These are phyloP conservation scores for Solanum chacoense DNA, from an alignment of 305 asterid species.

Conservation along the genomic window DNA sequence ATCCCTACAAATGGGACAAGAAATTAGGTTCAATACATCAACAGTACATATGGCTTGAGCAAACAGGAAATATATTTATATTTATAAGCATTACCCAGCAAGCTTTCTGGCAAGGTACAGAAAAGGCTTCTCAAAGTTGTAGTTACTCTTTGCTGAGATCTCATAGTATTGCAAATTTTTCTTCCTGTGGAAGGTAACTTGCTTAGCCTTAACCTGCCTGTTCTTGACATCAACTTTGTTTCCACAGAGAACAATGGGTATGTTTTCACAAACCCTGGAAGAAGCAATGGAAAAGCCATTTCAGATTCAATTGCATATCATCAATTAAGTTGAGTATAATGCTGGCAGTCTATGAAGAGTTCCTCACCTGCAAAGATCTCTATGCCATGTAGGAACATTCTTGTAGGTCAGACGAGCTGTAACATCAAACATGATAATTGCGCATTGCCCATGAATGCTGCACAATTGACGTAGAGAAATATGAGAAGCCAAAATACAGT, in stretches of 20 bases:
- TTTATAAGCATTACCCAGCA: constrained; percentile 30
- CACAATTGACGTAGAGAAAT: background rate
- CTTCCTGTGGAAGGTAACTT: constrained; percentile 96
- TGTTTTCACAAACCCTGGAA: constrained; percentile 58
- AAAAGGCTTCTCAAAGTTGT: constrained; percentile 84
- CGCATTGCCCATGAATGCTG: constrained; percentile 93
- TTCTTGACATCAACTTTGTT: constrained; percentile 84
- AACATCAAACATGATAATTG: constrained; percentile 83
- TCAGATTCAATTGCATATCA: background rate
- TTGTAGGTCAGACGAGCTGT: constrained; percentile 82
- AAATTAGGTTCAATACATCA: background rate
- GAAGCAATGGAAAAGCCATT: background rate
- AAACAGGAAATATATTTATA: background rate
- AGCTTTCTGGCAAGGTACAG: constrained; percentile 58
- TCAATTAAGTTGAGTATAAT: background rate
- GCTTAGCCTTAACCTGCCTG: constrained; percentile 79
- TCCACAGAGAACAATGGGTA: constrained; percentile 83
- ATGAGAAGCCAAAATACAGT: background rate
- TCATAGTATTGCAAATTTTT: constrained; percentile 94
- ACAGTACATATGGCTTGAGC: background rate
- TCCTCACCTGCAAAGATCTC: constrained; percentile 71
- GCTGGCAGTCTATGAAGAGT: background rate
- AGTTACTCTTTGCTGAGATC: constrained; percentile 91
- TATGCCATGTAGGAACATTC: constrained; percentile 87
- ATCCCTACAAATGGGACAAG: constrained; percentile 20